Evolutionary conservation across 768 basidiomycete genomes (phyloP).

Genomic region (Austroboletus eburneus): DNA sequence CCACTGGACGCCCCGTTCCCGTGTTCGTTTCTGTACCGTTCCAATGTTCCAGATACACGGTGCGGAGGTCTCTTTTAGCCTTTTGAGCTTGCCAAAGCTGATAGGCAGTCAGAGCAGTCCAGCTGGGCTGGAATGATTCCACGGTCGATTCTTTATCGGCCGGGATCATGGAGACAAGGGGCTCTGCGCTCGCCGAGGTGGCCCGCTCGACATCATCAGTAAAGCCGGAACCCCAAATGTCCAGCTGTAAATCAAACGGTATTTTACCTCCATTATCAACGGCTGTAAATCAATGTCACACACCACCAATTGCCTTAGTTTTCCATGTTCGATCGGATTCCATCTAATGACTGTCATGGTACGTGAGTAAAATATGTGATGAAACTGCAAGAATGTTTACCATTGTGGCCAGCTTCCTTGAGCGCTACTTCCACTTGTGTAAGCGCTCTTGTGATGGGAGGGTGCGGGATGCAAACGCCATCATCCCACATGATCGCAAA

Average conservation of each 20-base stretch:
- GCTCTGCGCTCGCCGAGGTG: conserved; percentile 47
- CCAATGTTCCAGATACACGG: conserved; percentile 62
- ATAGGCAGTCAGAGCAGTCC: conserved; percentile 43
- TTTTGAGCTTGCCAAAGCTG: conserved; percentile 68
- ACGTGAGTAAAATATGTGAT: background rate
- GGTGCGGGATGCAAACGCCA: conserved; percentile 54
- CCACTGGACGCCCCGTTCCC: conserved; percentile 68
- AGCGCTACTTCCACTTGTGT: conserved; percentile 54
- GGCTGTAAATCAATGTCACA: conserved; percentile 17
- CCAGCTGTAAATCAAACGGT: conserved; percentile 22
- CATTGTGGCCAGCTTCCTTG: conserved; percentile 57
- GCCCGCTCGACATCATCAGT: conserved; percentile 42
- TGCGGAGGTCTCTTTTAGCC: conserved; percentile 40
- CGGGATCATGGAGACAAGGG: conserved; percentile 44
- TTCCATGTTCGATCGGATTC: conserved; percentile 51
- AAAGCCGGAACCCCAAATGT: conserved; percentile 46
- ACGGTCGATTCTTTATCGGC: conserved; percentile 21
- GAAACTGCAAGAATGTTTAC: conserved; percentile 30
- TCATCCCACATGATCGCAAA: conserved; percentile 69
- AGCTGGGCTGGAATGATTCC: conserved; percentile 26
- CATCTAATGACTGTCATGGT: conserved; percentile 61
- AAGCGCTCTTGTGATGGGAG: conserved; percentile 61
- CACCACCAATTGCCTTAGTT: conserved; percentile 42
- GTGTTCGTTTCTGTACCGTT: conserved; percentile 47
- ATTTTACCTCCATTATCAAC: background rate